Conservation (phyloP, 2,329 filamentous ascomycete genomes). For the Arthrinium puccinioides region DNA sequence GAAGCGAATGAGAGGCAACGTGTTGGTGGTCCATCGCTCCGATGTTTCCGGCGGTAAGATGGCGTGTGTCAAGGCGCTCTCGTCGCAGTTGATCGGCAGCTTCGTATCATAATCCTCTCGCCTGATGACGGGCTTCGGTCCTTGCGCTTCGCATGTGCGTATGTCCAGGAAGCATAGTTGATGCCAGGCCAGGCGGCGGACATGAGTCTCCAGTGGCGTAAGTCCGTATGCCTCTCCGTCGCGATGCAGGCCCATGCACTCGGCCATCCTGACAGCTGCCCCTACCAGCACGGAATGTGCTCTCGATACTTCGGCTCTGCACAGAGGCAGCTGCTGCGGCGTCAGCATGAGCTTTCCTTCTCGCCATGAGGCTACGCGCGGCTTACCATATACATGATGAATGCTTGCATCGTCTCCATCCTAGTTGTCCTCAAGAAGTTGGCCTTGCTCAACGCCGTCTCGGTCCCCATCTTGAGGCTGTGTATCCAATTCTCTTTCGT, state of each 20-base stretch:
- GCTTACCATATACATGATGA: slow-evolving; percentile 67
- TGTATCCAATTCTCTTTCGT: slow-evolving; percentile 51
- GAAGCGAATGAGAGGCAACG: slow-evolving; percentile 61
- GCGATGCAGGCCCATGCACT: slow-evolving; percentile 70
- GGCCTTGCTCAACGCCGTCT: slow-evolving; percentile 59
- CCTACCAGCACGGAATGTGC: slow-evolving; percentile 67
- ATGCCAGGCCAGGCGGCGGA: slow-evolving; percentile 68
- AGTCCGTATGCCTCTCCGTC: slow-evolving; percentile 62
- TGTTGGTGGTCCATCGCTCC: slow-evolving; percentile 59
- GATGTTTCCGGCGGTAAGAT: slow-evolving; percentile 34
- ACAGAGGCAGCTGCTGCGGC: slow-evolving; percentile 54
- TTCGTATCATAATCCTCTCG: slow-evolving; percentile 69
- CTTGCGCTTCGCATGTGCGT: slow-evolving; percentile 66
- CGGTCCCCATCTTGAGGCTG: slow-evolving; percentile 58
- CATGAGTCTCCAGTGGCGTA: slow-evolving; percentile 60
- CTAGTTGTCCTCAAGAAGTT: slow-evolving; percentile 65
- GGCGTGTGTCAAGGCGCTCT: slow-evolving; percentile 48
- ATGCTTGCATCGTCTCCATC: slow-evolving; percentile 68
- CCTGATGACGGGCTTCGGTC: slow-evolving; percentile 64
- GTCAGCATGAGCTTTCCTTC: too few relatives aligned
- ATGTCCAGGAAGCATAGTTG: slow-evolving; percentile 73
- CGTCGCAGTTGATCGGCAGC: slow-evolving; percentile 64
- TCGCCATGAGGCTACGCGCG: background rate
- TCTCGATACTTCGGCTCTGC: slow-evolving; percentile 63
- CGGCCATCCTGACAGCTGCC: slow-evolving; percentile 64